phyloP scores from a whole-genome alignment of 768 basidiomycete species.

The Symmetrospora coprosmae region DNA sequence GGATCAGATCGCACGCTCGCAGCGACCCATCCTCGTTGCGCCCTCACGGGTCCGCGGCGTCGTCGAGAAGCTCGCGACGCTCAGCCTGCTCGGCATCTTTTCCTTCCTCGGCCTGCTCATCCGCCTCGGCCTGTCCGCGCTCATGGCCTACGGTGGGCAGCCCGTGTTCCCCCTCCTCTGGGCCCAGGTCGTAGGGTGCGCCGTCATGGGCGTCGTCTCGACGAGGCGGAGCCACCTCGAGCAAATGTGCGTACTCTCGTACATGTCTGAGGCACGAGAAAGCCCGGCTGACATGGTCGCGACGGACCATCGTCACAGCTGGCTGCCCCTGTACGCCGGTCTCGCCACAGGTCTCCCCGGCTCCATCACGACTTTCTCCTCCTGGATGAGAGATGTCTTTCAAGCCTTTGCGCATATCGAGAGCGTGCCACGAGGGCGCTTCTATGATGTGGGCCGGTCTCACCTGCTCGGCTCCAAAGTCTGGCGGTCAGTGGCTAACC shows the following conservation, averaged over 20 bases:
- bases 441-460: slow-evolving; percentile 52
- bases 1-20: not conserved
- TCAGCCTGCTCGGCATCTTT: slow-evolving; percentile 23
- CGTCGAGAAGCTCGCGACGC: not conserved
- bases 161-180: slow-evolving; percentile 74
- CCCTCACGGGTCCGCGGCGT: not conserved
- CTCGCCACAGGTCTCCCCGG: slow-evolving; percentile 93
- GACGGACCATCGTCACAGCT: not conserved
- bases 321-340: slow-evolving; percentile 61
- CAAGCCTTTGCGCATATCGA: slow-evolving; percentile 63
- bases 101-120: slow-evolving; percentile 22
- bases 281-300: not conserved
- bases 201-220: slow-evolving; percentile 73
- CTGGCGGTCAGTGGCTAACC: not conserved
- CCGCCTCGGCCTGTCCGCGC: not conserved
- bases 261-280: too few relatives aligned
- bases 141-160: slow-evolving; percentile 12
- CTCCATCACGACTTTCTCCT: slow-evolving; percentile 87
- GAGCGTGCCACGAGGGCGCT: slow-evolving; percentile 47
- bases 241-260: slow-evolving; percentile 48
- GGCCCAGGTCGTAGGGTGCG: slow-evolving; percentile 72
- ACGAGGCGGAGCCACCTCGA: slow-evolving; percentile 59
- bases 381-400: slow-evolving; percentile 84
- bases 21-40: not conserved
- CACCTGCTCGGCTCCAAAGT: not conserved